A percentile compares a stretch with the other conserved stretches of the same genome.
Evolutionary conservation across 2,329 filamentous ascomycete species (phyloP).

Genomic region (Hymenoscyphus fraxineus): DNA sequence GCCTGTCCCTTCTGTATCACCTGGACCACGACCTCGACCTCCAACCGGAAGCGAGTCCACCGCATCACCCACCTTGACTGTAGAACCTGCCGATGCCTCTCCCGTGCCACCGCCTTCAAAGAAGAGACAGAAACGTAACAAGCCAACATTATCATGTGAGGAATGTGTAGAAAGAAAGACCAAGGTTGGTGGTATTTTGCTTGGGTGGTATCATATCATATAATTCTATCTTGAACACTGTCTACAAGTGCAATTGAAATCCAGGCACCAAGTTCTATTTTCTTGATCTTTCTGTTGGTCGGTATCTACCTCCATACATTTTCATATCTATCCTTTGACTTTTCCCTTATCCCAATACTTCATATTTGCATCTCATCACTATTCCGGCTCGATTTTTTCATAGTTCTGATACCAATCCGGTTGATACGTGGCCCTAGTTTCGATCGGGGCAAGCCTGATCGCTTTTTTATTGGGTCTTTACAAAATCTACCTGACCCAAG

Average conservation of each 20-base stretch:
- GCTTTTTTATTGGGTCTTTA: background rate
- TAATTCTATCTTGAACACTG: background rate
- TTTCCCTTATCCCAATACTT: too few species aligned
- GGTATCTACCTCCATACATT: too few species aligned
- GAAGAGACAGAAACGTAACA: conserved; percentile 81
- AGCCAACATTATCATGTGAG: conserved; percentile 73
- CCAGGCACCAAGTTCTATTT: too few species aligned
- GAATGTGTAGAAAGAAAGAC: conserved; percentile 82
- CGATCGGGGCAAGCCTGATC: background rate
- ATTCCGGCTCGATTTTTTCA: background rate
- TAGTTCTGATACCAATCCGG: background rate
- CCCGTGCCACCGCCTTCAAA: conserved; percentile 22
- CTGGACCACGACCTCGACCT: background rate
- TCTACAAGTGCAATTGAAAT: too few species aligned
- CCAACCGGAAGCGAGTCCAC: conserved; percentile 21
- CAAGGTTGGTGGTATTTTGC: conserved; percentile 50
- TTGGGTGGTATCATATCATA: background rate
- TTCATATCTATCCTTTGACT: too few species aligned
- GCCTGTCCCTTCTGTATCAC: background rate
- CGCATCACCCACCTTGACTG: conserved; percentile 13
- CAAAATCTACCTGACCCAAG: background rate
- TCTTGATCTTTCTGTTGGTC: too few species aligned
- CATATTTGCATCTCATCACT: background rate
- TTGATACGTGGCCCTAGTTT: background rate
- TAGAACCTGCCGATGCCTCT: conserved; percentile 18